Evolutionary conservation across 371 early-diverging fungal genomes (phyloP).

Genomic region (Dichotomocladium elegans): DNA sequence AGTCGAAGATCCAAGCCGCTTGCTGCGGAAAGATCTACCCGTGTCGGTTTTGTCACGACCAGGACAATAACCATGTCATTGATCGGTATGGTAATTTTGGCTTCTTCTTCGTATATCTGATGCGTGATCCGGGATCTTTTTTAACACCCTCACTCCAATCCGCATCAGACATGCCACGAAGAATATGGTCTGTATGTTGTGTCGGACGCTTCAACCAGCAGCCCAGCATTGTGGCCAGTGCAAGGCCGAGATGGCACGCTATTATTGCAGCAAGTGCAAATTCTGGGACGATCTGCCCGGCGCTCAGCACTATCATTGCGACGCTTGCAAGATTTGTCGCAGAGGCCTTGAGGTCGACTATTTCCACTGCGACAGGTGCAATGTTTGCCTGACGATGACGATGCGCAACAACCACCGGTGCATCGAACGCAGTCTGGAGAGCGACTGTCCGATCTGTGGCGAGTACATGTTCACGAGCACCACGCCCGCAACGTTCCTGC

Average conservation of each 20-base stretch:
- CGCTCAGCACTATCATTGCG: slow-evolving; percentile 87
- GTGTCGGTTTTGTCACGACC: slow-evolving; percentile 97
- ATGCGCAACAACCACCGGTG: slow-evolving; percentile 83
- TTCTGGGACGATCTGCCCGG: slow-evolving; percentile 85
- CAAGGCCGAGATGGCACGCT: slow-evolving; percentile 58
- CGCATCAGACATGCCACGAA: slow-evolving; percentile 60
- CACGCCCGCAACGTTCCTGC: slow-evolving; percentile 78
- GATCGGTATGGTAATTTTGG: slow-evolving; percentile 64
- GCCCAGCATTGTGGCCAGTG: slow-evolving; percentile 75
- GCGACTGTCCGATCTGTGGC: slow-evolving; percentile 96
- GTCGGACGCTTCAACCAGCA: slow-evolving; percentile 79
- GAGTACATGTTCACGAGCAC: slow-evolving; percentile 92
- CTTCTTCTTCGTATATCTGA: not conserved
- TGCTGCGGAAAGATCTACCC: slow-evolving; percentile 89
- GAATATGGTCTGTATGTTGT: slow-evolving; percentile 92
- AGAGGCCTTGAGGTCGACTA: slow-evolving; percentile 75
- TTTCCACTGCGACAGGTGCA: slow-evolving; percentile 93
- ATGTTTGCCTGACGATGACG: slow-evolving; percentile 82
- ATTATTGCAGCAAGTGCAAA: slow-evolving; percentile 92
- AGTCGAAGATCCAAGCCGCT: slow-evolving; percentile 81
- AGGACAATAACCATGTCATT: slow-evolving; percentile 79
- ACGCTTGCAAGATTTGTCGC: slow-evolving; percentile 91
- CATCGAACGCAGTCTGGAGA: slow-evolving; percentile 87
- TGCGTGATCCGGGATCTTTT: too few relatives aligned
- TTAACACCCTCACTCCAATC: too few relatives aligned